phyloP scores from a whole-genome alignment of 164 flowering plant species.

The Cinnamomum micranthum region DNA sequence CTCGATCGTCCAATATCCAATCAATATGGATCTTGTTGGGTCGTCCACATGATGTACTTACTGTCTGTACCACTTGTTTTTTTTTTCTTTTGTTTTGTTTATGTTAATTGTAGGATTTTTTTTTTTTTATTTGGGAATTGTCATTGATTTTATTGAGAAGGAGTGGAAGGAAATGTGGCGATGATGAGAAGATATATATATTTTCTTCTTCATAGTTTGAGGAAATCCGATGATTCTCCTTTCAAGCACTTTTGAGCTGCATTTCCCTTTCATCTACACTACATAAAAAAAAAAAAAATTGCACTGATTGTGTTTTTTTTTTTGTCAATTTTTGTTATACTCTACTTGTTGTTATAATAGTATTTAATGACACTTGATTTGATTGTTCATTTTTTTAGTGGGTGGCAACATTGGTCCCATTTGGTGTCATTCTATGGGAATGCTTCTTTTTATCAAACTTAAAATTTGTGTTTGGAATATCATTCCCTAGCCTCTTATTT shows the following conservation, averaged over 20 bases:
- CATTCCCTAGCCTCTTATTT: too few species aligned
- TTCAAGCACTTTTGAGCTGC: conserved; percentile 77
- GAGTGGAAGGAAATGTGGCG: conserved; percentile 23
- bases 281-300: too few species aligned
- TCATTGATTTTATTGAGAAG: neutral
- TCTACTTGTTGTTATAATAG: too few species aligned
- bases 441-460: too few species aligned
- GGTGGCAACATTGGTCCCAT: too few species aligned
- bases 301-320: too few species aligned
- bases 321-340: too few species aligned
- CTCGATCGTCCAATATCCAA: neutral
- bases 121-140: too few species aligned
- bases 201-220: conserved; percentile 17
- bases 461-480: too few species aligned
- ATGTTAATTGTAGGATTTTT: neutral
- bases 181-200: conserved; percentile 36
- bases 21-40: neutral
- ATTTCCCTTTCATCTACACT: neutral
- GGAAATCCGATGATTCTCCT: conserved; percentile 30
- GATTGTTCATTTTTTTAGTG: too few species aligned
- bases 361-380: too few species aligned
- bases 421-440: too few species aligned
- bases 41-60: neutral
- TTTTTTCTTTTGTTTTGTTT: neutral
- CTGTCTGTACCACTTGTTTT: neutral